phyloP scores from a whole-genome alignment of 306 rosid species.

The Luffa aegyptiaca region DNA sequence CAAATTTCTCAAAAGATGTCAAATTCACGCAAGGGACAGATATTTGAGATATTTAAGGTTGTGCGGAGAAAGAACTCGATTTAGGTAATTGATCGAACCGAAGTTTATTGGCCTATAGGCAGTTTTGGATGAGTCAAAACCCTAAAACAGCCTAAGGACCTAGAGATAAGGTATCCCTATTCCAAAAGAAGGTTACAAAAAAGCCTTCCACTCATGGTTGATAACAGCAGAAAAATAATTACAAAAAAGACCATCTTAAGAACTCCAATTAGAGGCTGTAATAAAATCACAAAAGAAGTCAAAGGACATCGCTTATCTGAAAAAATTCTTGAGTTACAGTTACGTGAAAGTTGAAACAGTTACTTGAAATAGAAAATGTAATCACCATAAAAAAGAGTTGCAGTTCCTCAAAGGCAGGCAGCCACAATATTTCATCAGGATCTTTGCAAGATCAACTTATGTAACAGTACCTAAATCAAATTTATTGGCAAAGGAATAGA shows the following conservation, averaged over 20 bases:
- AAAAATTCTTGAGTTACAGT: too few relatives aligned
- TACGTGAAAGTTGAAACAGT: too few relatives aligned
- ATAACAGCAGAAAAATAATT: too few relatives aligned
- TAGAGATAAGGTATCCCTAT: too few relatives aligned
- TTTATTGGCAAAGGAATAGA: not conserved
- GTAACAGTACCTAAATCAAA: not conserved
- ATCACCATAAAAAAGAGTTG: not conserved
- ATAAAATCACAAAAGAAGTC: too few relatives aligned
- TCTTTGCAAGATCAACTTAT: not conserved
- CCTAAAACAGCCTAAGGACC: too few relatives aligned
- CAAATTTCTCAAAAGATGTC: not conserved
- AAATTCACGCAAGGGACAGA: not conserved
- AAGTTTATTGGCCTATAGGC: not conserved
- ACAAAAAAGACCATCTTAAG: too few relatives aligned
- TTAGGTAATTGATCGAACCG: not conserved
- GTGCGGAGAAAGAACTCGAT: slow-evolving; percentile 1
- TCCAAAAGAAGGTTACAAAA: too few relatives aligned
- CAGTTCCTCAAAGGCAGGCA: not conserved
- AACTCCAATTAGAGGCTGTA: too few relatives aligned
- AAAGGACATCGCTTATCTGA: too few relatives aligned
- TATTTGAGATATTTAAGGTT: not conserved
- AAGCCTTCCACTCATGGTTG: too few relatives aligned
- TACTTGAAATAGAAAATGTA: not conserved
- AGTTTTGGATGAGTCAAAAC: too few relatives aligned
- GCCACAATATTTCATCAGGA: not conserved